phyloP scores from a whole-genome alignment of 257 asterid species.

The Euphrasia confusa region DNA sequence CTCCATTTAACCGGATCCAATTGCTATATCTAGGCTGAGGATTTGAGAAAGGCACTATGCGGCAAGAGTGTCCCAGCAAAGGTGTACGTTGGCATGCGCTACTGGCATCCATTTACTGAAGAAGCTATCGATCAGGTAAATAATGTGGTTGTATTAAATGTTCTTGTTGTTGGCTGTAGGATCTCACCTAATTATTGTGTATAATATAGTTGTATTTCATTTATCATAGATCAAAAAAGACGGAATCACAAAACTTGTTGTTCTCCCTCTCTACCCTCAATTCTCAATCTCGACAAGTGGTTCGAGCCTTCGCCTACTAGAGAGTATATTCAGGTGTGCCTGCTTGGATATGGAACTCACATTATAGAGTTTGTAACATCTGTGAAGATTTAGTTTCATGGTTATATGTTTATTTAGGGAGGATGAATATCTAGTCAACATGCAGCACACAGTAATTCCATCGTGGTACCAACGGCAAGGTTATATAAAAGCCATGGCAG shows the following conservation, averaged over 20 bases:
- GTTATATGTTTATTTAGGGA: conserved; percentile 52
- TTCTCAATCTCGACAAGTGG: conserved; percentile 99
- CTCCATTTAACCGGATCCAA: conserved; percentile 23
- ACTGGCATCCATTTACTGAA: conserved; percentile 99
- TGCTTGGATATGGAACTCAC: conserved; percentile 25
- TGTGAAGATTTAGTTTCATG: conserved; percentile 25
- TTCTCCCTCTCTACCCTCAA: conserved; percentile 97
- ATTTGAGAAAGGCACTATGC: conserved; percentile 68
- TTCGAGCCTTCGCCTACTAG: conserved; percentile 94
- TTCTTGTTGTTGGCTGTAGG: conserved; percentile 7
- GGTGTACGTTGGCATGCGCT: conserved; percentile 97
- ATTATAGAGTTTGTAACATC: conserved; percentile 20
- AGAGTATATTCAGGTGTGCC: conserved; percentile 78
- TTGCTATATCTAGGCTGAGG: conserved; percentile 70
- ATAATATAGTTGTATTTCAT: conserved; percentile 12
- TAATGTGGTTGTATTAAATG: conserved; percentile 4
- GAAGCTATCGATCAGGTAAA: conserved; percentile 94
- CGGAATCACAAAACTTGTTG: conserved; percentile 85
- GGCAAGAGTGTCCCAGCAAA: conserved; percentile 79
- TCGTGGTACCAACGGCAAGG: conserved; percentile 99
- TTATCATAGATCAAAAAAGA: conserved; percentile 69
- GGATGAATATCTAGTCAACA: conserved; percentile 94
- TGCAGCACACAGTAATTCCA: conserved; percentile 99
- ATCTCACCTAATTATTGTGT: conserved; percentile 6
- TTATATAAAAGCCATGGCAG: conserved; percentile 91